Base-by-base conservation (phyloP, 176 grass and related monocot species). In the Cenchrus fungigraminus region DNA sequence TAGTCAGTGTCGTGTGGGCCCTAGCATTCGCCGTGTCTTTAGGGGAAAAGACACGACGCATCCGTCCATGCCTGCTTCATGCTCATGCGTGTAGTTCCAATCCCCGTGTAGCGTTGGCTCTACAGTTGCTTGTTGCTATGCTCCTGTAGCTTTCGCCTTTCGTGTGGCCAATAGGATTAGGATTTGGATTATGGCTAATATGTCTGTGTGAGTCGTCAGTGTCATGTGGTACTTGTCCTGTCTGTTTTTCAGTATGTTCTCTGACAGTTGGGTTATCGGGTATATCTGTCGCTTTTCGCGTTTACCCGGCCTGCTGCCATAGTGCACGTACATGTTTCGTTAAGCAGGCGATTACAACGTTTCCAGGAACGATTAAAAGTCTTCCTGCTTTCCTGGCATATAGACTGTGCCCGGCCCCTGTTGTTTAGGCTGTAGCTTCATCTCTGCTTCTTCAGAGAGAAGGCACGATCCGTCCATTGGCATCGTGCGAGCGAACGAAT, bases 271-370 rank as follows among this genome's bases (percentile, higher is more conserved):
- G 66, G 37, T 66, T 6, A 25, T 12, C 31, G 22, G 22, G 6
- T 37, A 56, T 10, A 56, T 56, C 14, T 74, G 25, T 54, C 19
- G 29, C 15, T 75, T 75, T 51, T 51, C 2, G 5, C 49, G 5
- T 34, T 55, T 34, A 74, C 3, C 31, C 31, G 31, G 31, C 72
- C 3, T 55, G 13, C 8, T 74, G 49, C 28, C 9, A 53, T 8
- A 28, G 65, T 6, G 65, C 12, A 52, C 52, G 25, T 46, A n/a
- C 42, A 40, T 15, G 52, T 57, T 6, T 42, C 44, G 70, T 61
- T 62, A 45, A 78, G 19, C 20, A 28, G 58, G 58, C 15, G 75
- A 79, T 86, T 79, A 52, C 42, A 19, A 28, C 28, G 10, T 78
- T 78, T 79, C 14, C 3, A 11, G 52, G 44, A 45, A 44, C 22